These are phyloP conservation scores for Tricharina praecox DNA, from an alignment of 495 filamentous ascomycete genomes.

Conservation along the genomic window DNA sequence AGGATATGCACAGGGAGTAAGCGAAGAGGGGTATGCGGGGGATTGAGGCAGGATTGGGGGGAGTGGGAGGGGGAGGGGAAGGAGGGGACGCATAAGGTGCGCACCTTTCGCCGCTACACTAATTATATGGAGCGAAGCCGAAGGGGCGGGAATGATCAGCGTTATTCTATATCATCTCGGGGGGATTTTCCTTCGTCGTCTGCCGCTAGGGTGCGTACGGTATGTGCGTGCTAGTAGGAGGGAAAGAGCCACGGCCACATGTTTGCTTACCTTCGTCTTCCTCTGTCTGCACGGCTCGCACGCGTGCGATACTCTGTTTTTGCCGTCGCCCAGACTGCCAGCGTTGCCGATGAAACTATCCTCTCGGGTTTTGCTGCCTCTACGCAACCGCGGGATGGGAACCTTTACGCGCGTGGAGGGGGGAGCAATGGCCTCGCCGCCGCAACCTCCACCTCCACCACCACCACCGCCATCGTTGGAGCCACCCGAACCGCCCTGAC, in stretches of 20 bases:
- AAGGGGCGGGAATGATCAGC: slow-evolving; percentile 6
- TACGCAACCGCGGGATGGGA: slow-evolving; percentile 18
- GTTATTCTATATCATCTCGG: neutral
- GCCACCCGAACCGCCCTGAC: too few species aligned
- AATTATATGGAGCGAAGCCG: slow-evolving; percentile 9
- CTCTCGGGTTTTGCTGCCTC: slow-evolving; percentile 14
- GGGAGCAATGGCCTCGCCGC: too few species aligned
- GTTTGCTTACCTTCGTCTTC: slow-evolving; percentile 36
- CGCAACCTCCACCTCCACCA: too few species aligned
- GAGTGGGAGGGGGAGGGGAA: too few species aligned
- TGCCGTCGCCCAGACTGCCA: slow-evolving; percentile 15
- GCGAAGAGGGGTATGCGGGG: too few species aligned
- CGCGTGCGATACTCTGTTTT: slow-evolving; percentile 26
- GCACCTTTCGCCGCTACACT: slow-evolving; percentile 38
- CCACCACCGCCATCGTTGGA: too few species aligned
- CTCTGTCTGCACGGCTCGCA: slow-evolving; percentile 26
- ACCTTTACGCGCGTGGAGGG: too few species aligned
- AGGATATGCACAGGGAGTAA: too few species aligned
- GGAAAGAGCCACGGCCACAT: neutral
- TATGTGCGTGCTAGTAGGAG: neutral
- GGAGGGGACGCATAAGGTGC: slow-evolving; percentile 7
- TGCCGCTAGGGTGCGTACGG: neutral
- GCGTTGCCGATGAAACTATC: slow-evolving; percentile 14
- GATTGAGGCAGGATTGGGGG: too few species aligned
- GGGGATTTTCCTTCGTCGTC: neutral